These are phyloP conservation scores for Ustilaginoidea virens DNA, from an alignment of 2,329 filamentous ascomycete species.

Conservation along the genomic window DNA sequence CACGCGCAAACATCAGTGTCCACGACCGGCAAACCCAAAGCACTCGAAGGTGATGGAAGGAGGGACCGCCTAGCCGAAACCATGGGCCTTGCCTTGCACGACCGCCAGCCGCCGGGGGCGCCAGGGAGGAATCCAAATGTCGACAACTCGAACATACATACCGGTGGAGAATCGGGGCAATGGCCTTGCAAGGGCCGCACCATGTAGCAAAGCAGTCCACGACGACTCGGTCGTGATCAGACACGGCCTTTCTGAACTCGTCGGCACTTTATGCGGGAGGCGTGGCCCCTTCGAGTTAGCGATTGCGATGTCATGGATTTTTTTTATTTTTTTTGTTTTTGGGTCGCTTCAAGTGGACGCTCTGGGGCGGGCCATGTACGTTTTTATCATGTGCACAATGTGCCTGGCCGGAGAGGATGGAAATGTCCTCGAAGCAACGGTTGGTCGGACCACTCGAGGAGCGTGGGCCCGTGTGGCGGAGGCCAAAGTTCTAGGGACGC, in stretches of 20 bases:
- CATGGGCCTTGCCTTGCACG: too few relatives aligned
- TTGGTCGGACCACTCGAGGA: constrained; percentile 1
- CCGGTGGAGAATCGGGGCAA: constrained; percentile 51
- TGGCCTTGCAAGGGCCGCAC: constrained; percentile 90
- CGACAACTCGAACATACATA: too few relatives aligned
- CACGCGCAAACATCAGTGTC: neutral
- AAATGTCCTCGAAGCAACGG: constrained; percentile 10
- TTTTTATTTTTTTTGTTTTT: too few relatives aligned
- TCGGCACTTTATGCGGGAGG: constrained; percentile 29
- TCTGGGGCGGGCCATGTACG: constrained; percentile 15
- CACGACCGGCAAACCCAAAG: too few relatives aligned
- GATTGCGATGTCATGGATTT: neutral
- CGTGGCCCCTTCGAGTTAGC: too few relatives aligned
- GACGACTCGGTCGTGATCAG: constrained; percentile 43
- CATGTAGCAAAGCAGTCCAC: constrained; percentile 80
- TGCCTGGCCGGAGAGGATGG: constrained; percentile 24
- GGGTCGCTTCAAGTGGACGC: too few relatives aligned
- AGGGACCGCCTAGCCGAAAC: too few relatives aligned
- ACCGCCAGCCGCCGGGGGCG: too few relatives aligned
- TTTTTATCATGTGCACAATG: constrained; percentile 27
- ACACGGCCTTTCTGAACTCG: constrained; percentile 41
- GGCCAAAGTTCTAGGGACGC: too few relatives aligned
- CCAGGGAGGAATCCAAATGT: too few relatives aligned
- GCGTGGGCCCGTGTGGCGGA: neutral
- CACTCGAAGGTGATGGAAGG: too few relatives aligned